These are phyloP conservation scores for Nepenthes mirabilis DNA, from an alignment of 148 eudicot species.

Conservation along the genomic window DNA sequence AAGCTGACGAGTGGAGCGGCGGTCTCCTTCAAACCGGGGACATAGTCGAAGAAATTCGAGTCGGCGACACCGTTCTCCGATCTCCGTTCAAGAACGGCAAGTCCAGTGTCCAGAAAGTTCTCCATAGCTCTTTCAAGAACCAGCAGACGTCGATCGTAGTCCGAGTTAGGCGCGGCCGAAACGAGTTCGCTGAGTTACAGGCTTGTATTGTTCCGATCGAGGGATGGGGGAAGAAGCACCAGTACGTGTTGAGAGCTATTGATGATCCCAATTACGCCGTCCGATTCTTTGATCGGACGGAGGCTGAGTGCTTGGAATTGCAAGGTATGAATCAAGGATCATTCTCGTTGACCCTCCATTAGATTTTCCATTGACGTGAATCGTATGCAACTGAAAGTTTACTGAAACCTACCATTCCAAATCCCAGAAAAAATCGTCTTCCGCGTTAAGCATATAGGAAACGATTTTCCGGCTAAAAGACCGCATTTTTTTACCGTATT, in stretches of 20 bases:
- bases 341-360: no score
- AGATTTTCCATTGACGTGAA: no score
- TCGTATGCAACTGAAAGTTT: no score
- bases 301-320: conserved; percentile 44
- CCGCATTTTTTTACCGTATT: no score
- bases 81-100: conserved; percentile 66
- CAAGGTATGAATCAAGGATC: conserved; percentile 34
- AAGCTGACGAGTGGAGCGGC: conserved; percentile 82
- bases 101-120: conserved; percentile 50
- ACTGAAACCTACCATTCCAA: no score
- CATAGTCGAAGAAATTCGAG: conserved; percentile 51
- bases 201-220: conserved; percentile 70
- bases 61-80: conserved; percentile 22
- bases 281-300: conserved; percentile 67
- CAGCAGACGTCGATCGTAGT: conserved; percentile 46
- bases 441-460: no score
- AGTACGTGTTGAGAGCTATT: conserved; percentile 54
- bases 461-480: no score
- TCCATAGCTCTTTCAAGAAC: conserved; percentile 43
- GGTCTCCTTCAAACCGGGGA: conserved; percentile 70
- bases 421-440: no score
- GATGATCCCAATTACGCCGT: conserved; percentile 78
- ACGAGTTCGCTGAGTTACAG: conserved; percentile 44
- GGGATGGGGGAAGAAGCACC: conserved; percentile 28
- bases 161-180: conserved; percentile 37